Base-by-base conservation (phyloP, 2,329 filamentous ascomycete species). In the Xylaria sp. region DNA sequence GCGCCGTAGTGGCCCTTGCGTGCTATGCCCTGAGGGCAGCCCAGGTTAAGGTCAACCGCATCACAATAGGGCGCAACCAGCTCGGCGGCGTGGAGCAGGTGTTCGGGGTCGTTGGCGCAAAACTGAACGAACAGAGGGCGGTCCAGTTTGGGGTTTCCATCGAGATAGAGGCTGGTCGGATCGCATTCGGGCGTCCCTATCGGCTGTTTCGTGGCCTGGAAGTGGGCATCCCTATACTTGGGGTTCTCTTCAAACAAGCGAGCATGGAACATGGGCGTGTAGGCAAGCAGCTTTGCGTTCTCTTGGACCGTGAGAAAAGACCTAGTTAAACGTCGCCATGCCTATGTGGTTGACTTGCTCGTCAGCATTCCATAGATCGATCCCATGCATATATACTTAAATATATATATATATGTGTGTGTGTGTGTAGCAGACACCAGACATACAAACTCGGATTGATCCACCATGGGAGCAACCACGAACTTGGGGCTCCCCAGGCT, bases 201-300 rank as follows among this genome's bases (percentile, higher is more conserved):
- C 9, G 65, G 43, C 40, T 77, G 64, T 53, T 68, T 76, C 4
- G 81, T 83, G 1, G 92, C 87, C 70, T 97, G 90, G 76, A 98
- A 97, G 75, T 95, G 89, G 8, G 87, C 81, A 54, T 87, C 83
- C 68, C 94, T 89, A 77, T 96, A 96, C 64, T 88, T 89, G 19
- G 86, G 80, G 10, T 85, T 88, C 65, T 96, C 90, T 44, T 84
- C 83, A 75, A 96, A 99, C 67, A 98, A 84, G 57, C 93, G 90
- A 3, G 95, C 93, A 76, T 99, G 95, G 65, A 97, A 85, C 95
- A 99, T 99, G 49, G 95, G 95, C 1, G 93, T 92, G 75, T 99
- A 99, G 49, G 92, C 91, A 44, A 98, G 85, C 33, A 98, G 80
- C 21, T 82, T 84, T 56, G 83, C 81, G 46, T 86, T 84, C 55